phyloP scores from a whole-genome alignment of 2,329 filamentous ascomycete genomes.

The Aureobasidium musti region DNA sequence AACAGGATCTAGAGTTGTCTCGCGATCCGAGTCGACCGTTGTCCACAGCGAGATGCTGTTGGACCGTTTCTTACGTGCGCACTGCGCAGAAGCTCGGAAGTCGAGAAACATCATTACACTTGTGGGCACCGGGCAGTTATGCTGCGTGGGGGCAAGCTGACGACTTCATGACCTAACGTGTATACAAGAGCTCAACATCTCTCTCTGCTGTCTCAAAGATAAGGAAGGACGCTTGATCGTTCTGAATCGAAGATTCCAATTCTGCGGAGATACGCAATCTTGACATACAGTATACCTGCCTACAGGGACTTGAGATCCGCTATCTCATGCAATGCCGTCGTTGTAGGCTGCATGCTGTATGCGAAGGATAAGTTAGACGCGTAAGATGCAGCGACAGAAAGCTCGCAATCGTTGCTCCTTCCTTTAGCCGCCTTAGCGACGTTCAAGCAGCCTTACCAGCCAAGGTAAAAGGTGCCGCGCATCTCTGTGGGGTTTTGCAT shows the following conservation, averaged over 20 bases:
- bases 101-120: not conserved
- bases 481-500: not conserved
- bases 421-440: not conserved
- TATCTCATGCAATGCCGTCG: not conserved
- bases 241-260: not conserved
- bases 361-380: not conserved
- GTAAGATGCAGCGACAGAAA: not conserved
- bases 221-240: not conserved
- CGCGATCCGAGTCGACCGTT: not conserved
- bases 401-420: not conserved
- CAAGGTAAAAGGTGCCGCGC: slow-evolving; percentile 1
- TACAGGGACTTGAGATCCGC: not conserved
- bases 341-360: not conserved
- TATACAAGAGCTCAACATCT: not conserved
- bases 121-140: too few relatives aligned
- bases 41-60: too few relatives aligned
- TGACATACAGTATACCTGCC: not conserved
- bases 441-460: slow-evolving; percentile 6
- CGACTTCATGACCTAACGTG: not conserved
- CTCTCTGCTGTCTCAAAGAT: slow-evolving; percentile 4
- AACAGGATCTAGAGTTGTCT: not conserved
- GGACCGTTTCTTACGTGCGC: slow-evolving; percentile 11
- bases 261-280: not conserved
- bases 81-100: slow-evolving; percentile 10
- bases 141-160: not conserved